Evolutionary conservation across 352 stramenopile genomes (phyloP), one percentile per base, ranked within the genome.

Genomic region (Pythium brachiatum): DNA sequence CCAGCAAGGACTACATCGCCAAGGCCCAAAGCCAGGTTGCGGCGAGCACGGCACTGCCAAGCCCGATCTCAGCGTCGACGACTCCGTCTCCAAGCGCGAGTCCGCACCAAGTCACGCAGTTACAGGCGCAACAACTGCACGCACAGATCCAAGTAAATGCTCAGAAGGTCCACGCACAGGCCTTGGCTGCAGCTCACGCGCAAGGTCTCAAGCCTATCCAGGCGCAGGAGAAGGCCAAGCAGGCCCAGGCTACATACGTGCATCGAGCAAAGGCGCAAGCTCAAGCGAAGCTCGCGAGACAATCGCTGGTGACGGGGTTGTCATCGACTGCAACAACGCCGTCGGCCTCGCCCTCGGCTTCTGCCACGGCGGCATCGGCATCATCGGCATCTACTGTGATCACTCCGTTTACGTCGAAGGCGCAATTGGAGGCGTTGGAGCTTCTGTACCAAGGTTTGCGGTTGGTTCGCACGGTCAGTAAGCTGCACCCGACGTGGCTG

Each of bases 391-490:
- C 58, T 8, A 23, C 51, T 3, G 57, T 31, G 1, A 41, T 55
- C 5, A 53, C 60, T 23, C 73, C 79, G 32, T 93, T 94, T 70
- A 68, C 79, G 32, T 91, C 84, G 15, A 94, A 92, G 48, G 64
- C 72, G 2, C 87, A 96, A 29, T 78, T 90, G 43, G 85, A 98
- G 54, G 81, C 90, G 7, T 66, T 98, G n/a, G 96, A 99, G 70
- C 71, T 98, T 12, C 88, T 98, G 51, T 89, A 98, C 39, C 94
- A 99, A 70, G 96, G 96, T 2, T 83, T 99, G 36, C 75, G 83
- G 34, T 68, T 99, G 8, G 75, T 99, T 31, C 79, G 95, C 61
- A 92, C 90, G 34, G 79, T 99, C 15, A 89, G 86, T 39, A 89
- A 94, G 65, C 66, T 97, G 20, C 89, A 99, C 66, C 77, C 79